A percentile compares a stretch with the other conserved stretches of the same genome.
Evolutionary conservation across 495 filamentous ascomycete genomes (phyloP).

Genomic region (Halenospora varia): DNA sequence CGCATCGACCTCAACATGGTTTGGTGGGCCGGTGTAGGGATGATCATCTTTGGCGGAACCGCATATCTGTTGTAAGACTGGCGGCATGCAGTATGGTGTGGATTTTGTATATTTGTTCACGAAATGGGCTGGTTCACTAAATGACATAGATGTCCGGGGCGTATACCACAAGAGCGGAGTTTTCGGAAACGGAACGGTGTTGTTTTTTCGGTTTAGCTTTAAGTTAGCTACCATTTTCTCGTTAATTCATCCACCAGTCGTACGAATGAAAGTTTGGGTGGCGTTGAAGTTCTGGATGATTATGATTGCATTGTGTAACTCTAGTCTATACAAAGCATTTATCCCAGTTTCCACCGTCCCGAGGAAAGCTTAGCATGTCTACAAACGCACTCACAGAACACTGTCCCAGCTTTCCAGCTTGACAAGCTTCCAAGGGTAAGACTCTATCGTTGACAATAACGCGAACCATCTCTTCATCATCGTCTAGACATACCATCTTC

Average conservation of each 20-base stretch:
- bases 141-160: background rate
- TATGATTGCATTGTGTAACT: slow-evolving; percentile 4
- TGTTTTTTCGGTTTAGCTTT: background rate
- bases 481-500: slow-evolving; percentile 65
- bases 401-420: slow-evolving; percentile 59
- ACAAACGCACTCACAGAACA: slow-evolving; percentile 66
- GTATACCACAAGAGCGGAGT: slow-evolving; percentile 7
- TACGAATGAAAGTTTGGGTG: background rate
- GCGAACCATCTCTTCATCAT: slow-evolving; percentile 57
- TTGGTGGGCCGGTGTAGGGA: slow-evolving; percentile 68
- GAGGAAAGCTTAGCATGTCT: slow-evolving; percentile 65
- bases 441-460: slow-evolving; percentile 81
- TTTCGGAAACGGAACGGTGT: no score
- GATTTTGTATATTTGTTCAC: slow-evolving; percentile 2
- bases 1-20: slow-evolving; percentile 52
- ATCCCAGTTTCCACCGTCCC: slow-evolving; percentile 65
- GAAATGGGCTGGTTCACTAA: background rate
- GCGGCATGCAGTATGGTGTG: background rate
- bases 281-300: slow-evolving; percentile 7
- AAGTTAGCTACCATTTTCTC: background rate
- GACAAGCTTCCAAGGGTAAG: slow-evolving; percentile 62
- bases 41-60: slow-evolving; percentile 60
- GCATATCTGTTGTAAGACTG: slow-evolving; percentile 34
- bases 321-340: slow-evolving; percentile 52
- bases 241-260: background rate